Percentiles rank a stretch among this genome's conserved stretches.
phyloP scores from a whole-genome alignment of 495 filamentous ascomycete species.

The Letharia lupina region DNA sequence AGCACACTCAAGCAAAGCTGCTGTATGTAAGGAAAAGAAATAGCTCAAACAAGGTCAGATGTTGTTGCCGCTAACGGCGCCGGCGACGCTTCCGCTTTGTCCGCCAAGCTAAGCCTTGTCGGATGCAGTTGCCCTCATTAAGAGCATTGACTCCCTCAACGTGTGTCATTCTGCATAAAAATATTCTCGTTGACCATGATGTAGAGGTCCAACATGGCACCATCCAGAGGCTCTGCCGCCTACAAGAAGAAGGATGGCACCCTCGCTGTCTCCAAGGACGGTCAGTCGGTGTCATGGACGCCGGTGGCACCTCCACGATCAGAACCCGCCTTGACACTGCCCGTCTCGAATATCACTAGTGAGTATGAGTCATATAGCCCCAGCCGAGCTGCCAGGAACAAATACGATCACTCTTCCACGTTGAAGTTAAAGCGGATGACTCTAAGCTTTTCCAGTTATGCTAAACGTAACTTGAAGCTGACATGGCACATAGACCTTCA shows the following conservation, averaged over 20 bases:
- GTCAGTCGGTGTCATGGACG: constrained; percentile 69
- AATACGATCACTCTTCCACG: no score
- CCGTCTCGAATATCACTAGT: constrained; percentile 74
- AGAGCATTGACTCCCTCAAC: not conserved
- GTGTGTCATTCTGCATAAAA: not conserved
- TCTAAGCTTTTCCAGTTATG: constrained; percentile 16
- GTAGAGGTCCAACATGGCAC: constrained; percentile 38
- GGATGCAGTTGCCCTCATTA: not conserved
- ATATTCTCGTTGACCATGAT: constrained; percentile 8
- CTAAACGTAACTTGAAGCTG: constrained; percentile 1
- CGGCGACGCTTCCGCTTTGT: constrained; percentile 7
- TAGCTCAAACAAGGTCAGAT: not conserved
- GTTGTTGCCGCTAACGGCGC: not conserved
- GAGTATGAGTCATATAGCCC: constrained; percentile 23
- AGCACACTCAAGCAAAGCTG: not conserved
- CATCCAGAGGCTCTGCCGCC: constrained; percentile 59
- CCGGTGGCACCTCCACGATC: constrained; percentile 49
- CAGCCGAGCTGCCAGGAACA: no score
- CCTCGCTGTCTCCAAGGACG: constrained; percentile 62
- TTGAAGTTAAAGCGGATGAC: no score
- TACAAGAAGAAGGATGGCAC: constrained; percentile 97
- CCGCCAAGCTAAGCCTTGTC: constrained; percentile 2
- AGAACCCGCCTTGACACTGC: constrained; percentile 54
- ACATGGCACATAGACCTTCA: constrained; percentile 59
- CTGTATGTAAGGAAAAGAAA: not conserved